Conservation (phyloP, 1,139 yeast species). For the Pichia terricola region DNA sequence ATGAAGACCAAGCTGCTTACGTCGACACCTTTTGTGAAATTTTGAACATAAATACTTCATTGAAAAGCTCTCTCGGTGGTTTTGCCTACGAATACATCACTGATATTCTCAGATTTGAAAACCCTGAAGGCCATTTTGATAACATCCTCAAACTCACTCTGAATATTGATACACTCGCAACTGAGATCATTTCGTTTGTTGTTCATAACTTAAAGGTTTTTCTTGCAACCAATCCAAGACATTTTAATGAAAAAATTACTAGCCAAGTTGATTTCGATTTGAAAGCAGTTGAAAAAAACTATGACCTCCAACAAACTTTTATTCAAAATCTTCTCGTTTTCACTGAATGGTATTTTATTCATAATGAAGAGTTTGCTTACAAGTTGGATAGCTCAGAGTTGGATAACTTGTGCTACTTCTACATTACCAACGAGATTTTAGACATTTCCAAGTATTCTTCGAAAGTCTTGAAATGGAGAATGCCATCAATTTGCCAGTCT, state of each 20-base stretch:
- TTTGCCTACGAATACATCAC: conserved; percentile 22
- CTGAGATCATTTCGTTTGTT: conserved; percentile 7
- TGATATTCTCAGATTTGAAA: conserved; percentile 2
- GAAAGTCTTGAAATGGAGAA: conserved; percentile 42
- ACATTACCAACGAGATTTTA: conserved; percentile 29
- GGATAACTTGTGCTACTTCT: conserved; percentile 27
- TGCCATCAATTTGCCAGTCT: conserved; percentile 24
- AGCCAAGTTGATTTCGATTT: neutral
- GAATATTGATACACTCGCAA: conserved; percentile 8
- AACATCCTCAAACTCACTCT: conserved; percentile 12
- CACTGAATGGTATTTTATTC: conserved; percentile 17
- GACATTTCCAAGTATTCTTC: conserved; percentile 29
- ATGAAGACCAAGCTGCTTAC: conserved; percentile 9
- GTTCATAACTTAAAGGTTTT: conserved; percentile 4
- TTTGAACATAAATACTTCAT: conserved; percentile 19
- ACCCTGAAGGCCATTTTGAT: conserved; percentile 2
- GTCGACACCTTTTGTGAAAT: conserved; percentile 31
- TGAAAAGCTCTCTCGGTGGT: neutral
- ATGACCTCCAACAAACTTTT: conserved; percentile 6
- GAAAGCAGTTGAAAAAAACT: neutral
- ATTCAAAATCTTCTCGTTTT: conserved; percentile 13
- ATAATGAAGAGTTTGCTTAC: conserved; percentile 8
- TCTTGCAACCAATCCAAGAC: conserved; percentile 9
- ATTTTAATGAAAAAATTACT: conserved; percentile 9
- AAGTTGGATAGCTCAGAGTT: conserved; percentile 2